Conservation (phyloP, 78 protist species). For the Polysphondylium violaceum region DNA sequence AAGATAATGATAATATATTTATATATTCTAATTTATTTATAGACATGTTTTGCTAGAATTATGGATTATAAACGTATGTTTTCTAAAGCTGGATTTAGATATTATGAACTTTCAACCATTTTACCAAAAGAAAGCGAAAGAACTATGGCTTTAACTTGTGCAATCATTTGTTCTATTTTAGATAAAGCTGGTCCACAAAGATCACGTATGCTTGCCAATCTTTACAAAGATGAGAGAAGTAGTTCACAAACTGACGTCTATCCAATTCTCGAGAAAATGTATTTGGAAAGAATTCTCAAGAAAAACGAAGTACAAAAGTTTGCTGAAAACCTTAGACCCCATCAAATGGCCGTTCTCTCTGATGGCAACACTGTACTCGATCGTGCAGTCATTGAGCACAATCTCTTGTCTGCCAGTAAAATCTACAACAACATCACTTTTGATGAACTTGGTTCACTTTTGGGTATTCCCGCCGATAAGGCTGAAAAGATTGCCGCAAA, state of each 20-base stretch:
- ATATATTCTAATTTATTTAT: background rate
- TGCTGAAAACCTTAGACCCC: slow-evolving; percentile 75
- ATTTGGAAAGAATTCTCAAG: slow-evolving; percentile 87
- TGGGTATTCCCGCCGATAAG: slow-evolving; percentile 85
- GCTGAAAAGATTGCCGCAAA: slow-evolving; percentile 92
- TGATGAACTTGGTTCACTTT: slow-evolving; percentile 92
- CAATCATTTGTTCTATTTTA: slow-evolving; percentile 92
- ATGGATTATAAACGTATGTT: slow-evolving; percentile 83
- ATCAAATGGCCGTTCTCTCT: slow-evolving; percentile 85
- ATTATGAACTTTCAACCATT: slow-evolving; percentile 80
- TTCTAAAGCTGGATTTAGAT: slow-evolving; percentile 79
- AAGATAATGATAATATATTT: slow-evolving; percentile 6
- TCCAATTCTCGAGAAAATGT: slow-evolving; percentile 86
- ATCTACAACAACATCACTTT: slow-evolving; percentile 93
- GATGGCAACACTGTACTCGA: slow-evolving; percentile 93
- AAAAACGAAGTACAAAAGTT: slow-evolving; percentile 84
- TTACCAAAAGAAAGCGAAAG: slow-evolving; percentile 75
- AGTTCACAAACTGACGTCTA: slow-evolving; percentile 27
- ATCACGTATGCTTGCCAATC: slow-evolving; percentile 93
- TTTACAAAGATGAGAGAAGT: slow-evolving; percentile 94
- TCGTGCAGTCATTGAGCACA: slow-evolving; percentile 95
- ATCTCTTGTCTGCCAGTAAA: slow-evolving; percentile 87
- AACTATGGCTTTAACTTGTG: slow-evolving; percentile 69
- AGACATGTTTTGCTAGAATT: slow-evolving; percentile 84
- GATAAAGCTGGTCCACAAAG: slow-evolving; percentile 96